Conservation (phyloP, 441 rosid genomes). For the Populus trichocarpa region DNA sequence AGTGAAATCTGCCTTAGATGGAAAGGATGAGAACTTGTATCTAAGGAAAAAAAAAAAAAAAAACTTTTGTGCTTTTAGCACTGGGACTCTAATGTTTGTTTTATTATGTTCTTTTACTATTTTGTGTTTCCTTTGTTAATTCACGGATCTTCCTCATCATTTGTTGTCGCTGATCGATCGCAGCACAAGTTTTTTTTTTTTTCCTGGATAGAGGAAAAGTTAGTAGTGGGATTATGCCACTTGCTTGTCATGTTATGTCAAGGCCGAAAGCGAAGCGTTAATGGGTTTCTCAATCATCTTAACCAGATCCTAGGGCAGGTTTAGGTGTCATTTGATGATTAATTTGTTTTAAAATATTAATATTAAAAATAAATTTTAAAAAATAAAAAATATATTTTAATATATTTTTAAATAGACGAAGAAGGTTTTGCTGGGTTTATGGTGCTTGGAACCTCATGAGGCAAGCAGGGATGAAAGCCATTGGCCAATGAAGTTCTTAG, state of each 20-base stretch:
- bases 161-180: slow-evolving; percentile 23
- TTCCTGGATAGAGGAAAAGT: background rate
- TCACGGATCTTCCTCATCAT: slow-evolving; percentile 23
- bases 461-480: too few relatives aligned
- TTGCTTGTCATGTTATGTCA: background rate
- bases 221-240: background rate
- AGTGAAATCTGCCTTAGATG: slow-evolving; percentile 31
- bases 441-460: too few relatives aligned
- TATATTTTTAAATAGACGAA: too few relatives aligned
- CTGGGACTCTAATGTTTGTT: slow-evolving; percentile 18
- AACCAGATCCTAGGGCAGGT: background rate
- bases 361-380: too few relatives aligned
- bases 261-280: background rate
- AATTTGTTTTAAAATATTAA: too few relatives aligned
- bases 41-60: slow-evolving; percentile 4
- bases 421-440: too few relatives aligned
- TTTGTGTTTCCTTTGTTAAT: slow-evolving; percentile 12
- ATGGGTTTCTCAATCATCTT: background rate
- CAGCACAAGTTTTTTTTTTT: slow-evolving; percentile 10
- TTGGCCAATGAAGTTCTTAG: too few relatives aligned
- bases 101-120: slow-evolving; percentile 8
- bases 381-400: too few relatives aligned
- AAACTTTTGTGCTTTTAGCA: slow-evolving; percentile 14
- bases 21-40: slow-evolving; percentile 22
- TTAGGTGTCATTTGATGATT: background rate